These are phyloP conservation scores for Fraxinus americana DNA, from an alignment of 257 asterid genomes.

Conservation along the genomic window DNA sequence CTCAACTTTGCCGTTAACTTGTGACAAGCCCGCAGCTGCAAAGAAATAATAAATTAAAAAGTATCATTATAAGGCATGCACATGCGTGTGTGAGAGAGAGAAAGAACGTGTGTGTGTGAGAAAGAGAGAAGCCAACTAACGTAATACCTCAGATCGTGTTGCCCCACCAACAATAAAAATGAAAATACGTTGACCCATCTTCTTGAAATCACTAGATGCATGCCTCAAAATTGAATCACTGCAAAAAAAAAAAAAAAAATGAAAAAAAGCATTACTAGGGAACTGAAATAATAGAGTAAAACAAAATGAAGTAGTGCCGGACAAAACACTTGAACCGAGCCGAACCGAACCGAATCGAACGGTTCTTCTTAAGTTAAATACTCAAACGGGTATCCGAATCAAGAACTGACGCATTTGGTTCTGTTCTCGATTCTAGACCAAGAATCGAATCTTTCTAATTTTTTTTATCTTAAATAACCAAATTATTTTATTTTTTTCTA, in stretches of 20 bases:
- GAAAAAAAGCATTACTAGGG: constrained; percentile 6
- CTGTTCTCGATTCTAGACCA: too few species aligned
- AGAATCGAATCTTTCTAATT: too few species aligned
- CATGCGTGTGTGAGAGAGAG: neutral
- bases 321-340: too few species aligned
- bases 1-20: constrained; percentile 78
- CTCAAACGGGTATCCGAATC: too few species aligned
- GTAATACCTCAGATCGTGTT: constrained; percentile 91
- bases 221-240: constrained; percentile 93
- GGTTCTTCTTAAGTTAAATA: too few species aligned
- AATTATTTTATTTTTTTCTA: too few species aligned
- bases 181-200: constrained; percentile 93
- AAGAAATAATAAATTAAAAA: constrained; percentile 19
- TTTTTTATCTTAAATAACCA: too few species aligned
- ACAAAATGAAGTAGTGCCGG: neutral
- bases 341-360: too few species aligned
- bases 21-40: constrained; percentile 95
- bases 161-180: constrained; percentile 99
- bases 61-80: neutral
- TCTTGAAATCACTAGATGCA: constrained; percentile 96
- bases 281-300: neutral
- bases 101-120: constrained; percentile 22
- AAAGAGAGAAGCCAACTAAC: neutral
- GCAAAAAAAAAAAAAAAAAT: constrained; percentile 21
- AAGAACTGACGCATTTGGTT: too few species aligned